These are phyloP conservation scores for Glebionis coronaria DNA, from an alignment of 129 eudicot species.

Conservation along the genomic window DNA sequence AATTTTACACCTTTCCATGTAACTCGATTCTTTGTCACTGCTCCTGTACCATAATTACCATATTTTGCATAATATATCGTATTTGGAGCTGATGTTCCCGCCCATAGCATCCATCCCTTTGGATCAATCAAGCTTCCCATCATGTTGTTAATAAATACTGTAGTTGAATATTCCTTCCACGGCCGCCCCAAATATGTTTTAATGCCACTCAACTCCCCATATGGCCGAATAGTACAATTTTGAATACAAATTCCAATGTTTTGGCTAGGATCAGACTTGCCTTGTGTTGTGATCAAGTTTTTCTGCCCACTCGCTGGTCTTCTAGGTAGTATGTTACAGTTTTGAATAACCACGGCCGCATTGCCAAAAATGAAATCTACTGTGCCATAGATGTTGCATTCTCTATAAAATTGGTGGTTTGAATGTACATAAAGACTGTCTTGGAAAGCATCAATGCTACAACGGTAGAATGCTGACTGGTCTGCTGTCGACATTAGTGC, in stretches of 20 bases:
- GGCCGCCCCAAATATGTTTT: constrained; percentile 48
- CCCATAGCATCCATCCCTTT: constrained; percentile 58
- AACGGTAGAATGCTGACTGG: constrained; percentile 46
- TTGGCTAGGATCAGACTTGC: constrained; percentile 44
- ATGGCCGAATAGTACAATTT: constrained; percentile 36
- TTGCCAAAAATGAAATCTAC: constrained; percentile 60
- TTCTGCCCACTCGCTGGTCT: constrained; percentile 49
- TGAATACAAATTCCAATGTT: constrained; percentile 52
- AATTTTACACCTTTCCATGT: constrained; percentile 41
- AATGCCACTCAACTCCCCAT: constrained; percentile 25
- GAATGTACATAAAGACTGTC: constrained; percentile 56
- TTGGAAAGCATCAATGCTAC: constrained; percentile 48
- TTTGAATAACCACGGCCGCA: constrained; percentile 47
- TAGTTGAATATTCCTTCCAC: constrained; percentile 51
- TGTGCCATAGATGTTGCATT: constrained; percentile 55
- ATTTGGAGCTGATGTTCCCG: constrained; percentile 32
- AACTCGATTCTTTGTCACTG: constrained; percentile 33
- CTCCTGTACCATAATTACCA: constrained; percentile 44
- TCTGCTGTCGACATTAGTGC: constrained; percentile 52
- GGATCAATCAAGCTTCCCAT: constrained; percentile 41
- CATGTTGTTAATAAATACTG: constrained; percentile 28
- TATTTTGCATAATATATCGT: constrained; percentile 49
- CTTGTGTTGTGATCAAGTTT: constrained; percentile 56
- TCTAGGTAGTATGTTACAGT: constrained; percentile 43
- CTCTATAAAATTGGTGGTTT: constrained; percentile 61